Conservation (phyloP, 257 asterid genomes). For the Rubia yunnanensis region DNA sequence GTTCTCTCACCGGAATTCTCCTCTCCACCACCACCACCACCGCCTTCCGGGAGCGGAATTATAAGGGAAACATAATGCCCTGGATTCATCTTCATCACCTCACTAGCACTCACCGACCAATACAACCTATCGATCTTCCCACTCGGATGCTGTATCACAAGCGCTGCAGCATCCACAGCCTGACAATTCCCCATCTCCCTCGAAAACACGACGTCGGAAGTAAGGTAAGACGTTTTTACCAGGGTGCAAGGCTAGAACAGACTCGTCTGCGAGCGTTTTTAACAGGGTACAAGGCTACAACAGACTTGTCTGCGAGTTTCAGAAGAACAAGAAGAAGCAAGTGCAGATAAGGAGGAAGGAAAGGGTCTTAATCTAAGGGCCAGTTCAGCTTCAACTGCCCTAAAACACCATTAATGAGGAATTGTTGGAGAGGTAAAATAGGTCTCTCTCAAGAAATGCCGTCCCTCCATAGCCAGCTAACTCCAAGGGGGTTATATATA, state of each 20-base stretch:
- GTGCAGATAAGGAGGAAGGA: conserved; percentile 8
- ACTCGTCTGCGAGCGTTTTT: too few relatives aligned
- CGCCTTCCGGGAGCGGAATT: conserved; percentile 37
- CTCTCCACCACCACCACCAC: conserved; percentile 1
- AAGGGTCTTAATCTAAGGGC: conserved; percentile 34
- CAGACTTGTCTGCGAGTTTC: not conserved
- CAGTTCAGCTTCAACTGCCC: conserved; percentile 9
- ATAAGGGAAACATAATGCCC: conserved; percentile 85
- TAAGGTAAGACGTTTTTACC: not conserved
- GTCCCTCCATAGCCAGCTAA: conserved; percentile 15
- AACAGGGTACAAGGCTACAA: too few relatives aligned
- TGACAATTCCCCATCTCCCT: conserved; percentile 75
- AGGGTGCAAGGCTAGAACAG: too few relatives aligned
- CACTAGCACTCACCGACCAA: conserved; percentile 61
- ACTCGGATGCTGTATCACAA: conserved; percentile 75
- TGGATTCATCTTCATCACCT: conserved; percentile 75
- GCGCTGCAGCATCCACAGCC: conserved; percentile 86
- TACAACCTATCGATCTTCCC: conserved; percentile 72
- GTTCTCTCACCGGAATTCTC: conserved; percentile 26
- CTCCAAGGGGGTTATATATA: conserved; percentile 1
- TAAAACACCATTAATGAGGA: not conserved
- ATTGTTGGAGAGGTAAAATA: conserved; percentile 16
- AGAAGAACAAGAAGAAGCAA: conserved; percentile 7
- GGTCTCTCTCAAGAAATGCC: conserved; percentile 26
- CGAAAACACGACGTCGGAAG: not conserved